These are phyloP conservation scores for Candida quercuum DNA, from an alignment of 805 yeast species.

Conservation along the genomic window DNA sequence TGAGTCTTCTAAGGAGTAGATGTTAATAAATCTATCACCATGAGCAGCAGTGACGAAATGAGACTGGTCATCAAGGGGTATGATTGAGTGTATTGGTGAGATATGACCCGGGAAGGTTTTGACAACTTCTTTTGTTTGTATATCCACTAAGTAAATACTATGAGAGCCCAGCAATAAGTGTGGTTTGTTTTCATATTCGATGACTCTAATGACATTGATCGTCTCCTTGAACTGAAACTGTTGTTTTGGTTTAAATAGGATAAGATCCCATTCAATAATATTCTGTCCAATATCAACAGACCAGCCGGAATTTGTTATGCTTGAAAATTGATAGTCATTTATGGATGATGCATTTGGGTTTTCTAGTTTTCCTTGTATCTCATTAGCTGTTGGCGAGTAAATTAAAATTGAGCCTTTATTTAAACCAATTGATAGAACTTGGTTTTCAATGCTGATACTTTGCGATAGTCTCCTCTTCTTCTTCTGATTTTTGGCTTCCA, in stretches of 20 bases:
- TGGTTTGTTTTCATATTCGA: slow-evolving; percentile 22
- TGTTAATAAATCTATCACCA: slow-evolving; percentile 77
- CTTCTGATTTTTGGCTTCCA: slow-evolving; percentile 2
- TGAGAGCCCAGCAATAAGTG: slow-evolving; percentile 64
- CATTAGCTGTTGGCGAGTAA: slow-evolving; percentile 62
- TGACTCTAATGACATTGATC: slow-evolving; percentile 28
- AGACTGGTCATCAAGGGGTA: slow-evolving; percentile 32
- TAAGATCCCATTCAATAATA: slow-evolving; percentile 58
- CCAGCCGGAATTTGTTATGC: slow-evolving; percentile 44
- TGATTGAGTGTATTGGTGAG: slow-evolving; percentile 51
- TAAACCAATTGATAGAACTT: slow-evolving; percentile 55
- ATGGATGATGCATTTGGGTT: slow-evolving; percentile 43
- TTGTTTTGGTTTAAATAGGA: slow-evolving; percentile 35
- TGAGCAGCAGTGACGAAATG: slow-evolving; percentile 63
- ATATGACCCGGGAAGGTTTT: slow-evolving; percentile 73
- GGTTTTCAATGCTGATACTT: slow-evolving; percentile 30
- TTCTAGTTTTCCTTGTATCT: slow-evolving; percentile 46
- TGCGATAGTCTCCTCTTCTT: slow-evolving; percentile 21
- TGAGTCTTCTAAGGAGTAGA: slow-evolving; percentile 42
- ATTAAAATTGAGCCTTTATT: slow-evolving; percentile 59
- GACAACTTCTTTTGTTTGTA: slow-evolving; percentile 31
- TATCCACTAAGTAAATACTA: slow-evolving; percentile 50
- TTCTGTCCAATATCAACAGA: slow-evolving; percentile 53
- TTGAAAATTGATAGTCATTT: slow-evolving; percentile 42
- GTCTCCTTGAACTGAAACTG: slow-evolving; percentile 34